A percentile compares a stretch with the other conserved stretches of the same genome.
Evolutionary conservation across 306 rosid species (phyloP).

Genomic region (Trifolium repens): DNA sequence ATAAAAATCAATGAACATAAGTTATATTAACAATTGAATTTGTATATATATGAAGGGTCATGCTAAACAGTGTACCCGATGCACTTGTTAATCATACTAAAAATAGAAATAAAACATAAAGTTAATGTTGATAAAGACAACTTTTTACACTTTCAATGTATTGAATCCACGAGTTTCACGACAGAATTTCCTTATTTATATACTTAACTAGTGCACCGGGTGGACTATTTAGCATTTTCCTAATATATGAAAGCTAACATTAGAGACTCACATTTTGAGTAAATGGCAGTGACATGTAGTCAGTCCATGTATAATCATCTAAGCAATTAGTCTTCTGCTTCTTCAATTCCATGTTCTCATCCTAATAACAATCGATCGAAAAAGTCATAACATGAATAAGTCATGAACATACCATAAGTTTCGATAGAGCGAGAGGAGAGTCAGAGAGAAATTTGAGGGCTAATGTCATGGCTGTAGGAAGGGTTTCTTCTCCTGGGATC

Average conservation of each 20-base stretch:
- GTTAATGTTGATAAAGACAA: too few relatives aligned
- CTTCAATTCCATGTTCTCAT: conserved; percentile 89
- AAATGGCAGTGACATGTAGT: conserved; percentile 81
- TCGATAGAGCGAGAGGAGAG: conserved; percentile 59
- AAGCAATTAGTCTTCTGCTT: conserved; percentile 51
- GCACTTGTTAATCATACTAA: too few relatives aligned
- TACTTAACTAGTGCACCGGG: too few relatives aligned
- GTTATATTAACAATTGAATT: not conserved
- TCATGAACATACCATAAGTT: conserved; percentile 55
- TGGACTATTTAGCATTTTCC: too few relatives aligned
- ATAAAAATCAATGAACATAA: not conserved
- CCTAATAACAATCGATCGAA: conserved; percentile 44
- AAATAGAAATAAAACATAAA: too few relatives aligned
- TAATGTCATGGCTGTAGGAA: conserved; percentile 79
- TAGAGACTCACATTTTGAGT: conserved; percentile 79
- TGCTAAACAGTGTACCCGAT: too few relatives aligned
- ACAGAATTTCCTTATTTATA: too few relatives aligned
- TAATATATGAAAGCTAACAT: conserved; percentile 9
- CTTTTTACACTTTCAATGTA: too few relatives aligned
- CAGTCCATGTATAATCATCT: conserved; percentile 67
- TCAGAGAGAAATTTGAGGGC: conserved; percentile 73
- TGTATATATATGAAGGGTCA: not conserved
- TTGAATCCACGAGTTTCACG: too few relatives aligned
- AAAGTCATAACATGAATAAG: not conserved
- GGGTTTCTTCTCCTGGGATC: conserved; percentile 94